Conservation (phyloP, 139 green algal species). For the Astrephomene gubernaculifera region DNA sequence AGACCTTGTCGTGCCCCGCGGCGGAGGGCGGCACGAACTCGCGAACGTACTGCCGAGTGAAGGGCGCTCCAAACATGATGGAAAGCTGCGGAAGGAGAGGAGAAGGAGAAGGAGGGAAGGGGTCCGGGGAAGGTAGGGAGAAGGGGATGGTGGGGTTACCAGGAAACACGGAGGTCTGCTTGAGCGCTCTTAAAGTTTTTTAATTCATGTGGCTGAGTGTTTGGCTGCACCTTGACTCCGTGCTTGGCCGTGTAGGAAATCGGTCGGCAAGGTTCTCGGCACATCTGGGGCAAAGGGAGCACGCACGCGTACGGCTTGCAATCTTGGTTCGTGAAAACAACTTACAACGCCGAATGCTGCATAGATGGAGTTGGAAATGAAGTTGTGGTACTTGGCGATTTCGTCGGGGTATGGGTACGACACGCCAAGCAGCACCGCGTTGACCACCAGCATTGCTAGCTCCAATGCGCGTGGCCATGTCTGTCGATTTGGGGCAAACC, state of each 20-base stretch:
- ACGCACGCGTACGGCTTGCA: too few relatives aligned
- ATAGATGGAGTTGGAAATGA: slow-evolving; percentile 37
- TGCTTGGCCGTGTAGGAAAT: too few relatives aligned
- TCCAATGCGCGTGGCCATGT: slow-evolving; percentile 28
- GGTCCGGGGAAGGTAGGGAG: too few relatives aligned
- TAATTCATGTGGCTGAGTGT: too few relatives aligned
- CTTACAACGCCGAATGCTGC: slow-evolving; percentile 12
- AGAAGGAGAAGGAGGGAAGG: too few relatives aligned
- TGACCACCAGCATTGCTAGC: slow-evolving; percentile 26
- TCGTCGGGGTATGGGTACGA: slow-evolving; percentile 4
- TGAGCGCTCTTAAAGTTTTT: too few relatives aligned
- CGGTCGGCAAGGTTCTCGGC: too few relatives aligned
- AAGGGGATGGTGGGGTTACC: too few relatives aligned
- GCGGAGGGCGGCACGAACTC: slow-evolving; percentile 13
- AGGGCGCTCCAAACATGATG: not conserved
- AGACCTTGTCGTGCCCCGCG: not conserved
- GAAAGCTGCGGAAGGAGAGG: not conserved
- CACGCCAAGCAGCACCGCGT: slow-evolving; percentile 34
- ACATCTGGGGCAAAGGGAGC: too few relatives aligned
- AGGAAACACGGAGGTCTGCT: too few relatives aligned
- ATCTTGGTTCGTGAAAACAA: too few relatives aligned
- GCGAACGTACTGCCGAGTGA: slow-evolving; percentile 31
- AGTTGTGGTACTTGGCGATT: slow-evolving; percentile 23
- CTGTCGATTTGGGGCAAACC: not conserved
- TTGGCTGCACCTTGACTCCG: too few relatives aligned